Conservation (phyloP, 1,284 basidiomycete species). For the Crucibulum parvulum region DNA sequence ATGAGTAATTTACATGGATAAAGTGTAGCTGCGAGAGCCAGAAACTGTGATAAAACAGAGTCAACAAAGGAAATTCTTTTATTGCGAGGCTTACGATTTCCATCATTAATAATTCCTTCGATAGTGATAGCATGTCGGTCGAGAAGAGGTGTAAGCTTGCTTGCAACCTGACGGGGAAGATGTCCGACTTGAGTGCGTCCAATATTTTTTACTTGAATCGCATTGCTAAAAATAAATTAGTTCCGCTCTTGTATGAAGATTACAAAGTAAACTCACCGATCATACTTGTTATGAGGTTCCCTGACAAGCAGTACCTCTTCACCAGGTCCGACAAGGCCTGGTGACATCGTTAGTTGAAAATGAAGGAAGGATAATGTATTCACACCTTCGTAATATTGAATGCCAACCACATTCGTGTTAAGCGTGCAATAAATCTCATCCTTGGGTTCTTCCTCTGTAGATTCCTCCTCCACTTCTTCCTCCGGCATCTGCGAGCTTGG, state of each 20-base stretch:
- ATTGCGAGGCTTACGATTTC: constrained; percentile 61
- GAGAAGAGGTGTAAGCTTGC: constrained; percentile 72
- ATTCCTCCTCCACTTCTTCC: constrained; percentile 48
- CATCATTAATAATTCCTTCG: constrained; percentile 79
- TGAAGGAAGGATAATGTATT: constrained; percentile 1
- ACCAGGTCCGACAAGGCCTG: constrained; percentile 77
- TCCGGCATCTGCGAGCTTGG: constrained; percentile 9
- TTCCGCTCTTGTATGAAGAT: neutral
- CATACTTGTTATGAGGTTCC: constrained; percentile 74
- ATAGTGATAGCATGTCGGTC: constrained; percentile 68
- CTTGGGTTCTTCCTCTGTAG: constrained; percentile 52
- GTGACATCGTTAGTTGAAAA: constrained; percentile 4
- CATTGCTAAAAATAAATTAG: constrained; percentile 55
- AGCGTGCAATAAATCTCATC: constrained; percentile 74
- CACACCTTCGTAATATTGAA: constrained; percentile 81
- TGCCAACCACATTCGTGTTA: constrained; percentile 74
- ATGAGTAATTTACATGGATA: constrained; percentile 58
- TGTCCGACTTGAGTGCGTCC: constrained; percentile 80
- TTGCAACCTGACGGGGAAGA: constrained; percentile 67
- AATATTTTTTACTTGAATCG: constrained; percentile 84
- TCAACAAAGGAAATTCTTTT: neutral
- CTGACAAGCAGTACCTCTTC: constrained; percentile 80
- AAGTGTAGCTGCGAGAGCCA: constrained; percentile 52
- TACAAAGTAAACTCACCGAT: constrained; percentile 51
- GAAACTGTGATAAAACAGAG: constrained; percentile 39